Conservation (phyloP, 75 land plant species). For the Pinus tabuliformis region DNA sequence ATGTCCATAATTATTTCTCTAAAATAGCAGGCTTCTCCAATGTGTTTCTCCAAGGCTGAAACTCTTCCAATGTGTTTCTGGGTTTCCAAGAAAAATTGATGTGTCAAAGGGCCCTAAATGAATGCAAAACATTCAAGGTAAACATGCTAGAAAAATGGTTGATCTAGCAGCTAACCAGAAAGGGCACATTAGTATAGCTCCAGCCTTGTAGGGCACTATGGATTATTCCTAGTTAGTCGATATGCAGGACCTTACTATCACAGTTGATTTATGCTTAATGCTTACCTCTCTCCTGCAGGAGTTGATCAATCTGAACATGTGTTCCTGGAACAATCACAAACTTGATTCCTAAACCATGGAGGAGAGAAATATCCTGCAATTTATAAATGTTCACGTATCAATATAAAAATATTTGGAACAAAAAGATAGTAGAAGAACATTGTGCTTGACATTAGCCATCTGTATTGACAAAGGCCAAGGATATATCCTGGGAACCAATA, state of each 20-base stretch:
- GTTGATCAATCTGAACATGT: slow-evolving; percentile 86
- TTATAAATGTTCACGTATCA: no score
- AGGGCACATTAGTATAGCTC: neutral
- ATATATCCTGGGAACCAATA: neutral
- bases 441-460: neutral
- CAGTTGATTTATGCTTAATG: neutral
- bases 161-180: neutral
- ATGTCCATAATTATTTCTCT: neutral
- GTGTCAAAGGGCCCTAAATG: neutral
- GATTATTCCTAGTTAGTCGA: neutral
- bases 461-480: neutral
- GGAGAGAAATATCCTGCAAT: slow-evolving; percentile 87
- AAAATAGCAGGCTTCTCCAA: neutral
- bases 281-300: slow-evolving; percentile 81
- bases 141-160: neutral
- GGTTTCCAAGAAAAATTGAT: neutral
- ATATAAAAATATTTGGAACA: neutral
- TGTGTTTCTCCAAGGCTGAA: neutral
- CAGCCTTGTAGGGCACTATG: neutral
- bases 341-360: slow-evolving; percentile 91
- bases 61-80: neutral
- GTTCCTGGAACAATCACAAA: slow-evolving; percentile 92
- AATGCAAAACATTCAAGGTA: neutral
- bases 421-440: neutral
- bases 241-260: neutral